These are phyloP conservation scores for Hygrocybe punicea DNA, from an alignment of 768 basidiomycete genomes.

Conservation along the genomic window DNA sequence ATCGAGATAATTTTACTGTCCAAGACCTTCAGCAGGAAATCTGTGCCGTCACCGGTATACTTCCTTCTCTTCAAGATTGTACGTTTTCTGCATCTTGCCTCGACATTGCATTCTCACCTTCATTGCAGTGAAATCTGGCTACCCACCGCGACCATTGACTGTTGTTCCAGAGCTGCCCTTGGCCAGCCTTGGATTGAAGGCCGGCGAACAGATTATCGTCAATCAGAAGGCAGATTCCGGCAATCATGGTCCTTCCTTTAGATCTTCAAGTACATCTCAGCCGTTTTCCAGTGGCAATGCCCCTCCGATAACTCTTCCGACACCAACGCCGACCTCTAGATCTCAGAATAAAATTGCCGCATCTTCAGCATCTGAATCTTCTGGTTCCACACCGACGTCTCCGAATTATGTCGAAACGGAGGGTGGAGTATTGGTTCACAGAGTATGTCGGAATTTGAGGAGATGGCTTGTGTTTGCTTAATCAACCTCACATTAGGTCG, in stretches of 20 bases:
- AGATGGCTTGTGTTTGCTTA: not conserved
- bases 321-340: conserved; percentile 13
- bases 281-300: not conserved
- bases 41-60: conserved; percentile 61
- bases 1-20: conserved; percentile 53
- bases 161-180: conserved; percentile 71
- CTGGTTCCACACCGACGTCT: conserved; percentile 10
- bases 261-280: not conserved
- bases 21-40: conserved; percentile 75
- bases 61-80: conserved; percentile 77
- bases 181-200: conserved; percentile 68
- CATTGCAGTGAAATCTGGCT: conserved; percentile 70
- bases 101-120: conserved; percentile 5
- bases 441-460: conserved; percentile 41
- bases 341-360: conserved; percentile 15
- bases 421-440: conserved; percentile 68
- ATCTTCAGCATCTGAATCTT: conserved; percentile 1
- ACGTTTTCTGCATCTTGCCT: conserved; percentile 29
- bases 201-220: conserved; percentile 87
- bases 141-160: conserved; percentile 74
- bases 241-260: conserved; percentile 15
- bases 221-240: conserved; percentile 35
- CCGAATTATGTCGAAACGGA: conserved; percentile 48
- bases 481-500: conserved; percentile 47
- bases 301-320: conserved; percentile 6